Percentiles rank a stretch among this genome's conserved stretches.
Evolutionary conservation across 169 alveolate genomes (phyloP).

Genomic region (Fabrea salina): DNA sequence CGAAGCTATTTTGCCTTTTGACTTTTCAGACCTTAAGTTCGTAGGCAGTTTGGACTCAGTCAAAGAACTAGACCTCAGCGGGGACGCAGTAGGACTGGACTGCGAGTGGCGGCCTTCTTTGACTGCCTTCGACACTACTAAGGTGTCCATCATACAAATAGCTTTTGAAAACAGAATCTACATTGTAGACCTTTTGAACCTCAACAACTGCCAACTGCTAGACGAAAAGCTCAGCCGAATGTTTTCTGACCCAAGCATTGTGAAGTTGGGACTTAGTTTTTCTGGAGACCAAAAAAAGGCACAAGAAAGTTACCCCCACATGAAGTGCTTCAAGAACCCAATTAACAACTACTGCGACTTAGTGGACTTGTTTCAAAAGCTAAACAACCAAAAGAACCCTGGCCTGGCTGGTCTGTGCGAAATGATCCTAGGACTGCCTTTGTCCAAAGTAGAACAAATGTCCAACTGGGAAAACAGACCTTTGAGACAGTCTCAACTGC

Average conservation of each 20-base stretch:
- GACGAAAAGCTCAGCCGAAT: constrained; percentile 33
- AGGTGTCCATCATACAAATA: constrained; percentile 43
- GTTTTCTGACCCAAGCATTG: not conserved
- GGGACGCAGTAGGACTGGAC: constrained; percentile 43
- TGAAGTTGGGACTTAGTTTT: constrained; percentile 42
- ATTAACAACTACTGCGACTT: constrained; percentile 38
- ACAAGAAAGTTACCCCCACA: constrained; percentile 34
- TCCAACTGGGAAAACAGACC: constrained; percentile 89
- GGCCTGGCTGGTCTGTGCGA: constrained; percentile 69
- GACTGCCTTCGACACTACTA: constrained; percentile 21
- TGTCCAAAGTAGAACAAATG: constrained; percentile 79
- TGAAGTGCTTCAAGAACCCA: constrained; percentile 21
- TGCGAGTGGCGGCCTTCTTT: constrained; percentile 57
- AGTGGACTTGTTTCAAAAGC: not conserved
- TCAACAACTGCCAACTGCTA: constrained; percentile 10
- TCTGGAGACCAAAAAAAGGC: constrained; percentile 35
- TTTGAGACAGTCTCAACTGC: constrained; percentile 71
- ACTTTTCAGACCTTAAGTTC: not conserved
- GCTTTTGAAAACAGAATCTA: constrained; percentile 27
- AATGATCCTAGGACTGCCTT: constrained; percentile 52
- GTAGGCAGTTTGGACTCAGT: not conserved
- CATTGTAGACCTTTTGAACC: constrained; percentile 40
- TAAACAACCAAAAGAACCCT: constrained; percentile 24
- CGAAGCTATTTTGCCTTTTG: not conserved
- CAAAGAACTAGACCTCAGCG: not conserved